Conservation (phyloP, 805 yeast species). For the Tanozyma kutaoensis region DNA sequence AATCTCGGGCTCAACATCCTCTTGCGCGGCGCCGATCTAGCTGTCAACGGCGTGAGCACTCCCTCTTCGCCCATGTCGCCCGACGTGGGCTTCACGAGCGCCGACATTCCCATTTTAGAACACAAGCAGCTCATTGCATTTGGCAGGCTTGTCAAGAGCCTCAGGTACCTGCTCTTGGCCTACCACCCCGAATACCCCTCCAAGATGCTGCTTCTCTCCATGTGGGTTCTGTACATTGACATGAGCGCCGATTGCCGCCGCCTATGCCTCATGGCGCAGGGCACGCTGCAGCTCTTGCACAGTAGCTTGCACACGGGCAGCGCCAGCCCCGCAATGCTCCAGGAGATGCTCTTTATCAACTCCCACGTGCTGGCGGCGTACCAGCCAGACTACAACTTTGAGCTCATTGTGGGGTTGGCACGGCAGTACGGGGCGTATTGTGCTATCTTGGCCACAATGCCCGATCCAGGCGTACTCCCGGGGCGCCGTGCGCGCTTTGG, state of each 20-base stretch:
- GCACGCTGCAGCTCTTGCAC: conserved; percentile 17
- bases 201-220: conserved; percentile 20
- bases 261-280: conserved; percentile 17
- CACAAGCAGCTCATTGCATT: conserved; percentile 18
- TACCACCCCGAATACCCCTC: conserved; percentile 23
- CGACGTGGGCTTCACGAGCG: not conserved
- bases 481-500: conserved; percentile 1
- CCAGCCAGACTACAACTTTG: conserved; percentile 22
- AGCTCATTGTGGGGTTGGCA: conserved; percentile 13
- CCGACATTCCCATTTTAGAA: conserved; percentile 9
- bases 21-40: conserved; percentile 3
- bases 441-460: conserved; percentile 6
- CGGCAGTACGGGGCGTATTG: conserved; percentile 14
- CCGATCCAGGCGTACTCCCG: conserved; percentile 1
- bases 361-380: conserved; percentile 9
- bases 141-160: conserved; percentile 19
- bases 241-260: conserved; percentile 19
- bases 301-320: conserved; percentile 12
- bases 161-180: conserved; percentile 16
- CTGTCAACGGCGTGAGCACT: not conserved
- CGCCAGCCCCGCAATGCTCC: conserved; percentile 9
- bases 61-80: not conserved
- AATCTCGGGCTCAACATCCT: conserved; percentile 22
- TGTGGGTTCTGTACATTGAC: conserved; percentile 22
- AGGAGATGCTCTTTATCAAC: conserved; percentile 10